Evolutionary conservation across 352 stramenopile genomes (phyloP).

Genomic region (Thraustochytrium striatum): DNA sequence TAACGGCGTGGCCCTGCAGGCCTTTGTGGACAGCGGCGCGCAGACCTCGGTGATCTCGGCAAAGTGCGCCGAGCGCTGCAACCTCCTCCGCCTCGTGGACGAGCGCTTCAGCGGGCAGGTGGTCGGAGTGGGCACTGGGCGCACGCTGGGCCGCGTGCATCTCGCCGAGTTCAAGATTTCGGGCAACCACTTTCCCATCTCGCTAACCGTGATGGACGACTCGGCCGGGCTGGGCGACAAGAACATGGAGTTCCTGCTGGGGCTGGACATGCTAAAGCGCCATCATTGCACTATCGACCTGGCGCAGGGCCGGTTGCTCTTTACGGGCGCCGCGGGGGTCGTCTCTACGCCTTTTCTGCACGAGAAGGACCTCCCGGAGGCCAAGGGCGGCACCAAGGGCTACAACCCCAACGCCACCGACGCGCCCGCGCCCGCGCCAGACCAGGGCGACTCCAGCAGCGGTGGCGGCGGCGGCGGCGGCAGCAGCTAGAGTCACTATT

Average conservation of each 20-base stretch:
- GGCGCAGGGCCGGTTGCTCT: slow-evolving; percentile 74
- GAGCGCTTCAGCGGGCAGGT: slow-evolving; percentile 67
- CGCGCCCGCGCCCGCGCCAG: neutral
- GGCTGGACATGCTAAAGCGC: slow-evolving; percentile 96
- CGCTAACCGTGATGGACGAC: slow-evolving; percentile 85
- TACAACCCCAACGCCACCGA: slow-evolving; percentile 40
- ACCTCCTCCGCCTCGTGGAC: slow-evolving; percentile 68
- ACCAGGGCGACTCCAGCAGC: neutral
- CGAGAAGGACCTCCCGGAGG: slow-evolving; percentile 57
- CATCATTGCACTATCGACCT: slow-evolving; percentile 95
- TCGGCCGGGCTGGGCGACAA: slow-evolving; percentile 57
- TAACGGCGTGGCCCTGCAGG: slow-evolving; percentile 62
- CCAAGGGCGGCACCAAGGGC: slow-evolving; percentile 44
- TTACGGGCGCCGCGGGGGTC: slow-evolving; percentile 64
- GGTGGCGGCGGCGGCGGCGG: too few species aligned
- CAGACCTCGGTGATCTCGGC: slow-evolving; percentile 87
- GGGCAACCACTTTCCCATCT: slow-evolving; percentile 69
- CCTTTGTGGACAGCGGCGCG: slow-evolving; percentile 81
- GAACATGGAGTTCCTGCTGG: slow-evolving; percentile 95
- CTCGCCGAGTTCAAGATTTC: slow-evolving; percentile 77
- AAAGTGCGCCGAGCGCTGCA: slow-evolving; percentile 79
- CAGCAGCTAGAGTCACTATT: too few species aligned
- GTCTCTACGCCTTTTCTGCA: slow-evolving; percentile 77
- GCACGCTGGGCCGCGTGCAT: slow-evolving; percentile 92
- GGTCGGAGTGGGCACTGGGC: slow-evolving; percentile 89